Base-by-base conservation (phyloP, 352 stramenopile genomes). In the Phytophthora pisi region DNA sequence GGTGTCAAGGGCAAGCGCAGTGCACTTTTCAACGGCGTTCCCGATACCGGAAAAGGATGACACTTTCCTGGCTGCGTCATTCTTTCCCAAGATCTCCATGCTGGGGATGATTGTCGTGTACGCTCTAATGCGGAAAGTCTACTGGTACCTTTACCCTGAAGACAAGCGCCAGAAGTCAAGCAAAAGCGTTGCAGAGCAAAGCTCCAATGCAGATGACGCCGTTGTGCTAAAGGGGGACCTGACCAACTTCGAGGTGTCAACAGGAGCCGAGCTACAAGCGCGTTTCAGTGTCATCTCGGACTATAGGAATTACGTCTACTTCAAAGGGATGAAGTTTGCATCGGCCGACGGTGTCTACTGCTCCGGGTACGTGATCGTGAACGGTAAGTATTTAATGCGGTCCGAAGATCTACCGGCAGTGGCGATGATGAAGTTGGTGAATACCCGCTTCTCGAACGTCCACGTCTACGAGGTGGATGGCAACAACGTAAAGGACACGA, bases 401-500 rank as follows among this genome's bases (percentile, higher is more conserved):
- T 68, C 61, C 4, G 59, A 68, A 42, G 63, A 79, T 51, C 53
- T 75, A 16, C 50, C 58, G 28, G 43, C 51, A 3, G 58, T 76
- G 11, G 34, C 57, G n/a, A 36, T 71, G 47, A 80, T 77, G n/a
- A 77, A 77, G 60, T 18, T 71, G 16, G 10, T 66, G 28, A 18
- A 51, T 23, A 23, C 51, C 28, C 46, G 60, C 6, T 60, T 73
- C 10, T 51, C 49, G 20, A 68, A 65, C 24, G 49, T 74, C 20
- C 57, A 70, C 51, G 45, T 77, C 28, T 77, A 74, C 61, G 64
- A 77, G n/a, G 65, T 73, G 56, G 51, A 67, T 6, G 69, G 56
- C 7, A 60, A 49, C 61, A 74, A 47, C 5, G 66, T 70, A 20
- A 58, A 74, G 55, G 43, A 66, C 47, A 74, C 57, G 13, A 55